These are phyloP conservation scores for Yamadazyma philogaea DNA, from an alignment of 805 yeast species.

Conservation along the genomic window DNA sequence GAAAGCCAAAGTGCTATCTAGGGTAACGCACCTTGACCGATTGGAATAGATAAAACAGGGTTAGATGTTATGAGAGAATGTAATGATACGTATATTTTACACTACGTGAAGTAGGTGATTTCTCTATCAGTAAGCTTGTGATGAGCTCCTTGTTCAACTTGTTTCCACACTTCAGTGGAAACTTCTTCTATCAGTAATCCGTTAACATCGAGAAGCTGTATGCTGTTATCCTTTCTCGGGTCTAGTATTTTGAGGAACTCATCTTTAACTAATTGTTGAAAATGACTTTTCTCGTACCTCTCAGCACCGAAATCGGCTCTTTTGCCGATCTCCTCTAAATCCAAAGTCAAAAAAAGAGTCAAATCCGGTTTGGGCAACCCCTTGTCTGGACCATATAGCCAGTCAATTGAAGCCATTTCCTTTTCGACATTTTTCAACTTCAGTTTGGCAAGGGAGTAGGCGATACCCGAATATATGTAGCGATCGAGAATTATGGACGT, in stretches of 20 bases:
- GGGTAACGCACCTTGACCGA: constrained; percentile 63
- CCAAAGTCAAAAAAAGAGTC: constrained; percentile 69
- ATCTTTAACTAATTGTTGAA: constrained; percentile 68
- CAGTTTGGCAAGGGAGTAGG: constrained; percentile 84
- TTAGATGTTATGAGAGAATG: constrained; percentile 1
- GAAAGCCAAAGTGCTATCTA: constrained; percentile 59
- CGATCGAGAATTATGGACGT: constrained; percentile 70
- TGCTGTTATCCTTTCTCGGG: constrained; percentile 24
- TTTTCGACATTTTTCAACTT: constrained; percentile 6
- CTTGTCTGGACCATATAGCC: constrained; percentile 80
- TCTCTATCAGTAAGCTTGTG: constrained; percentile 7
- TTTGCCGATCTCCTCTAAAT: constrained; percentile 37
- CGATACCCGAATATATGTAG: constrained; percentile 89
- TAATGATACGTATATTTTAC: neutral
- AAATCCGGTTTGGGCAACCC: constrained; percentile 88
- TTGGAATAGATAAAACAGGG: constrained; percentile 37
- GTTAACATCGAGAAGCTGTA: constrained; percentile 56
- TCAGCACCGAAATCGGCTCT: constrained; percentile 93
- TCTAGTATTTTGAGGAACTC: constrained; percentile 52
- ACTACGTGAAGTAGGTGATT: constrained; percentile 1
- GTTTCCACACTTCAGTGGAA: constrained; percentile 40
- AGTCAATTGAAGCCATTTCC: constrained; percentile 46
- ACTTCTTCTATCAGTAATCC: constrained; percentile 57
- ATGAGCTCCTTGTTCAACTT: constrained; percentile 13
- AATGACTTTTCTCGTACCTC: constrained; percentile 72